Conservation (phyloP, 2,329 filamentous ascomycete species). For the Rutstroemia sp. region DNA sequence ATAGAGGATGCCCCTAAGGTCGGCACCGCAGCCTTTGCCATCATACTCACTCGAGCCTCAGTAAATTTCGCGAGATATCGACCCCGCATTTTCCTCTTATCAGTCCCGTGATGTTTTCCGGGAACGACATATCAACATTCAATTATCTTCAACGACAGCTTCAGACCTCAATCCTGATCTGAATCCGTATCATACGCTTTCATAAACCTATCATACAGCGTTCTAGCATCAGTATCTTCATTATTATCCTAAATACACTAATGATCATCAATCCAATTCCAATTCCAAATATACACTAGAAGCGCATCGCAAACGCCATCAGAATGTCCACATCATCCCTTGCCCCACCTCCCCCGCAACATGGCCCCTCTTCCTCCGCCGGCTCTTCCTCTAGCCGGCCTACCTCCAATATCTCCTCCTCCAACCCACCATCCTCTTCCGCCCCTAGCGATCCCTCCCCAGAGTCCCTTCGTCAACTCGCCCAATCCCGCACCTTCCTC, state of each 20-base stretch:
- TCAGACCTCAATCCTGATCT: too few species aligned
- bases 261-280: too few species aligned
- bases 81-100: constrained; percentile 4
- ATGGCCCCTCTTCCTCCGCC: neutral
- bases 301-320: neutral
- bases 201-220: too few species aligned
- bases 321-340: constrained; percentile 6
- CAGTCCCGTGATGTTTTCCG: constrained; percentile 2
- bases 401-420: neutral
- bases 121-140: neutral
- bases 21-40: too few species aligned
- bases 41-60: too few species aligned
- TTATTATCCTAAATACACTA: too few species aligned
- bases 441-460: constrained; percentile 17
- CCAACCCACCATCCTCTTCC: constrained; percentile 4
- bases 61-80: neutral
- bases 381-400: neutral
- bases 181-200: too few species aligned
- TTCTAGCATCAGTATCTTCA: too few species aligned
- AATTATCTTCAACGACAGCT: neutral
- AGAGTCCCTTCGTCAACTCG: constrained; percentile 32
- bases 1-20: too few species aligned
- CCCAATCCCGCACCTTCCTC: constrained; percentile 51
- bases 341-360: neutral
- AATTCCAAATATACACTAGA: too few species aligned